Evolutionary conservation across 2,329 filamentous ascomycete species (phyloP), one percentile per base, ranked within the genome.

Genomic region (Apiospora rasikravindrae): DNA sequence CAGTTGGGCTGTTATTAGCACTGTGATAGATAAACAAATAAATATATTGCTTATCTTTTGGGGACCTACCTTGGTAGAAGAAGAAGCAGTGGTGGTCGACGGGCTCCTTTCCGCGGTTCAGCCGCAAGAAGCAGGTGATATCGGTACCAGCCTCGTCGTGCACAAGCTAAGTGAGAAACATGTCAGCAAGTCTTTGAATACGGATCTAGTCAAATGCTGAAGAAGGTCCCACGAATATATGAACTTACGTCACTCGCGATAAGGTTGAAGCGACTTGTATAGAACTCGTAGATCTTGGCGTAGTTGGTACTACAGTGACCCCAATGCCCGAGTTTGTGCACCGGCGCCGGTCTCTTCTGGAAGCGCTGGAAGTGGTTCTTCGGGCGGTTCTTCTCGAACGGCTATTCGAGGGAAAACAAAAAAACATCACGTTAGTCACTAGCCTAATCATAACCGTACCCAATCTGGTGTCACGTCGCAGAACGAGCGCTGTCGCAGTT

Each of bases 301-400:
- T 85, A 89, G 77, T 87, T 79, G 16, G 86, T 88, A 47, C 87
- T 84, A 74, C 86, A 87, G 73, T 88, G 81, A 73, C 88, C 88
- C 72, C 87, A 89, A 75, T 89, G 88, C 19, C 87, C 87, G 0
- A 89, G 79, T 78, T 88, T 88, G 78, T 89, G 86, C 24, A 89
- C 78, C 0, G 83, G 83, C 1, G 84, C 84, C 4, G 85, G 85
- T 0, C 84, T 80, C 73, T 86, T 85, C 77, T 84, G 77, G 79
- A 90, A 90, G 47, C 88, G 85, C 77, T 87, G 86, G 75, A 86
- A 86, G 66, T 83, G 81, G 72, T 86, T 87, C 24, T 82, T 80
- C 0, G 85, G 81, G 14, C 87, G 84, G 73, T 88, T 86, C 75
- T 89, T 83, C 77, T 85, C 76, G 26, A 80, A 76, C 69, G 87